Evolutionary conservation across 495 filamentous ascomycete species (phyloP).

Genomic region (Mycothermus thermophilus): DNA sequence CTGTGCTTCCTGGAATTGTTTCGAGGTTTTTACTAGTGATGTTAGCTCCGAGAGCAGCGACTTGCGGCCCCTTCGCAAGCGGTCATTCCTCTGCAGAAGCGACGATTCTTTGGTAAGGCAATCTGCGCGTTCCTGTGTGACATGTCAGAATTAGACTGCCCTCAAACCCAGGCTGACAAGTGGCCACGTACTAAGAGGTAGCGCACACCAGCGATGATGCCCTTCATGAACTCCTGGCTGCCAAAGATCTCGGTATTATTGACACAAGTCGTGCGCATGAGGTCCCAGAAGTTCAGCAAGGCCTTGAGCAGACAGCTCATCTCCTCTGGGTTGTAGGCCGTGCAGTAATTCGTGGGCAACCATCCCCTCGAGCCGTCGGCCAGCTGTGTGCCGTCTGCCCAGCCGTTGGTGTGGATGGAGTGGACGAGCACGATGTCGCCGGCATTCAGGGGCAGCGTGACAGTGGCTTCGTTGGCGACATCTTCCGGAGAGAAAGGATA

Average conservation of each 20-base stretch:
- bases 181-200: slow-evolving; percentile 60
- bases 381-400: slow-evolving; percentile 95
- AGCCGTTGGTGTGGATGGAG: slow-evolving; percentile 95
- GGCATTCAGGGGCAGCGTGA: slow-evolving; percentile 75
- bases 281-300: slow-evolving; percentile 83
- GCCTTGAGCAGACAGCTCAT: slow-evolving; percentile 78
- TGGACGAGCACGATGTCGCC: slow-evolving; percentile 92
- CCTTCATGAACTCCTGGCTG: slow-evolving; percentile 81
- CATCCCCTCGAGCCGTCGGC: slow-evolving; percentile 81
- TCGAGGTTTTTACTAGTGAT: slow-evolving; percentile 72
- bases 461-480: slow-evolving; percentile 53
- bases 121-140: slow-evolving; percentile 61
- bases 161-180: slow-evolving; percentile 1
- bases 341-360: slow-evolving; percentile 98
- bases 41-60: slow-evolving; percentile 80
- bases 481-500: slow-evolving; percentile 78
- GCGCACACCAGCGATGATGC: slow-evolving; percentile 84
- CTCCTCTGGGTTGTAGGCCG: slow-evolving; percentile 74
- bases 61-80: slow-evolving; percentile 70
- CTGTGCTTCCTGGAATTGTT: slow-evolving; percentile 57
- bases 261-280: slow-evolving; percentile 54
- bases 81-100: slow-evolving; percentile 57
- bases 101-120: slow-evolving; percentile 73
- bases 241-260: slow-evolving; percentile 57
- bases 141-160: too few species aligned